Evolutionary conservation across 2,329 filamentous ascomycete genomes (phyloP), one percentile per base, ranked within the genome.

Genomic region (Neonectria hederae): DNA sequence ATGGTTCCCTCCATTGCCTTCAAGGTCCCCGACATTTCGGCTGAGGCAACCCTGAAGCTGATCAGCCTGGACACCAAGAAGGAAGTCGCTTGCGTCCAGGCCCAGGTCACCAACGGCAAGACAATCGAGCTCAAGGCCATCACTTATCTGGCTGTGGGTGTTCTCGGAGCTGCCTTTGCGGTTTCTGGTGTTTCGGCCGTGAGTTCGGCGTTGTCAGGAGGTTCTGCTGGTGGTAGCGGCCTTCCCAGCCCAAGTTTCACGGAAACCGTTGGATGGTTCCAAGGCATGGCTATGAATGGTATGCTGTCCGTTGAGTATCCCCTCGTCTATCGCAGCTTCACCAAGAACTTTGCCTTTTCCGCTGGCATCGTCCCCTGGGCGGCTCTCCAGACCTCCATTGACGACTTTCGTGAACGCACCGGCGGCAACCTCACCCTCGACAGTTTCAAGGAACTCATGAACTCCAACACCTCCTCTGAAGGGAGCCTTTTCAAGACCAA

Each of bases 271-370:
- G 89, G 90, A 66, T 97, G 92, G 88, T 97, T 98, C 79, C 94
- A 98, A 80, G 90, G 91, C 54, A 92, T 98, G 84, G 94, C 96
- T 28, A 91, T 96, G 83, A 97, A 96, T 79, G 94, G 96, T 69
- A 98, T 98, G 96, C 85, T 97, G 77, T 97, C 92, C 64, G 94
- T 97, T 72, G 88, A 90, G 72, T 94, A 97, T 71, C 96, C 96
- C 4, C 84, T 88, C 38, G 89, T 98, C 40, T 98, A 98, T 82
- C 89, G 90, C 71, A 95, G 90, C 77, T 99, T 97, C 80, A 83
- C 91, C 66, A 92, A 92, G 81, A 98, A 98, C 81, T 98, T 99
- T 78, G 94, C 85, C 51, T 98, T 97, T 83, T 95, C 93, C 68
- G 91, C 90, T 28, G 94, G 94, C 54, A 81, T 98, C 62, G 84